Conservation (phyloP, 140 eudicot species). For the Bidens hawaiensis region DNA sequence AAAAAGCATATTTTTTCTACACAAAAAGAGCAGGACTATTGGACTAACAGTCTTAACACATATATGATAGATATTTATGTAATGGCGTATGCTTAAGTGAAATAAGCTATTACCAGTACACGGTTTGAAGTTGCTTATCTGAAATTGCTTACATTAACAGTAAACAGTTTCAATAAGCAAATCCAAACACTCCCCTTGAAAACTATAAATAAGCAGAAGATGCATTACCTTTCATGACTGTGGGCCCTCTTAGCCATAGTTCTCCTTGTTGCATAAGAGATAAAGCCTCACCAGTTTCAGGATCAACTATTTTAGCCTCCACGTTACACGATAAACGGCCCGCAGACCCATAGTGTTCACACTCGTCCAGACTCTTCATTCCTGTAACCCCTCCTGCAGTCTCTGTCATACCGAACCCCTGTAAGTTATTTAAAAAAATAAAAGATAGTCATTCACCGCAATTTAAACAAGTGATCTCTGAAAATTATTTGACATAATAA, state of each 20-base stretch:
- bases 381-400: conserved; percentile 62
- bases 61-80: too few species aligned
- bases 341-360: conserved; percentile 53
- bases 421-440: neutral
- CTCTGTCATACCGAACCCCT: conserved; percentile 98
- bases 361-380: conserved; percentile 56
- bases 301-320: conserved; percentile 90
- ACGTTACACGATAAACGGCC: conserved; percentile 60
- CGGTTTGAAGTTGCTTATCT: neutral
- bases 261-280: conserved; percentile 79
- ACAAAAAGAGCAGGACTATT: neutral
- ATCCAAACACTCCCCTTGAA: neutral
- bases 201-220: conserved; percentile 3
- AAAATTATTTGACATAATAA: neutral
- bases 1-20: neutral
- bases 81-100: neutral
- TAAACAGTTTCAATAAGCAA: neutral
- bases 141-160: neutral
- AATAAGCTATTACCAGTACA: neutral
- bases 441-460: conserved; percentile 4
- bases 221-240: conserved; percentile 77
- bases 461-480: neutral
- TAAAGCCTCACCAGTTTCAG: conserved; percentile 67
- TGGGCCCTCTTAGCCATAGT: conserved; percentile 84
- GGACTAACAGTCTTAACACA: too few species aligned